Percentiles rank a stretch among this genome's conserved stretches.
phyloP scores from a whole-genome alignment of 2,329 filamentous ascomycete species.

The Trichoderma sp. region DNA sequence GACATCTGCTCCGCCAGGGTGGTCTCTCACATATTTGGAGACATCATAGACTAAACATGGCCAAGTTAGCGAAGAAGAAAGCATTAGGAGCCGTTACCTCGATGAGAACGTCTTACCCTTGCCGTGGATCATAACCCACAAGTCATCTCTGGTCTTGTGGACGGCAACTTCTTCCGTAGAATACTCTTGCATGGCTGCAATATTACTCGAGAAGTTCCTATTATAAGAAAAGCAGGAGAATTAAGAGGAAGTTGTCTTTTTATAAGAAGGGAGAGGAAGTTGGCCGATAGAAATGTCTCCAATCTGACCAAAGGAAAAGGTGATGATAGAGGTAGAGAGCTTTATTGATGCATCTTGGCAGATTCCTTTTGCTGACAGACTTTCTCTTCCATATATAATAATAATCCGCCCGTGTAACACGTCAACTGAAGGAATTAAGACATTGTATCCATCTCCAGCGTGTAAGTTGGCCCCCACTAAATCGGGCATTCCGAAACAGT shows the following conservation, averaged over 20 bases:
- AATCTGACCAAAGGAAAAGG: too few species aligned
- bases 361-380: not conserved
- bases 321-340: not conserved
- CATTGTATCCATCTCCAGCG: not conserved
- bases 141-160: constrained; percentile 48
- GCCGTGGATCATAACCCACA: constrained; percentile 57
- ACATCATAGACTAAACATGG: constrained; percentile 54
- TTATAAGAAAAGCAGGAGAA: not conserved
- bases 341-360: not conserved
- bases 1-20: constrained; percentile 74
- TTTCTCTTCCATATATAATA: not conserved
- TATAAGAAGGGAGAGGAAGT: not conserved
- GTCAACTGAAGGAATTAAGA: not conserved
- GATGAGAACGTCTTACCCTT: constrained; percentile 43
- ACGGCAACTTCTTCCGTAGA: constrained; percentile 44
- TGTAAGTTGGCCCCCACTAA: not conserved
- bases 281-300: not conserved
- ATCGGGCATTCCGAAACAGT: not conserved
- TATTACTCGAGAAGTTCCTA: rapidly evolving
- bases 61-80: not conserved
- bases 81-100: too few species aligned
- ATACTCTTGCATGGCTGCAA: constrained; percentile 22
- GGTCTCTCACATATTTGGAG: constrained; percentile 56
- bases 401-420: not conserved
- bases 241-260: too few species aligned